Evolutionary conservation across 2,329 filamentous ascomycete species (phyloP).

Genomic region (Ceratocystis variospora): DNA sequence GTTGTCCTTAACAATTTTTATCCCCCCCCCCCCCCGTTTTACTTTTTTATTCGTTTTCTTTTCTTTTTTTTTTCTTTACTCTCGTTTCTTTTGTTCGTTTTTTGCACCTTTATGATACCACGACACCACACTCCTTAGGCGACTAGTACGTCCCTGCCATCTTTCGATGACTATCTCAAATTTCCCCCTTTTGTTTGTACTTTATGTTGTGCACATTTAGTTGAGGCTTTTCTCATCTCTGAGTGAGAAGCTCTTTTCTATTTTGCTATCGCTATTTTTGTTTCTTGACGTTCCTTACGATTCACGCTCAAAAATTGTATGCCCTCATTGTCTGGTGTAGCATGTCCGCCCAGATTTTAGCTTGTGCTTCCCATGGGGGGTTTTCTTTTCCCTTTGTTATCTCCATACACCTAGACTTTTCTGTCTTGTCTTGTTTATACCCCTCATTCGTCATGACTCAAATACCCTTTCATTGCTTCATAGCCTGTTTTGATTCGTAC

Average conservation of each 20-base stretch:
- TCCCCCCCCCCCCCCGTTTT: too few relatives aligned
- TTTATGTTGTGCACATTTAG: background rate
- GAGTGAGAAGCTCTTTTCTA: background rate
- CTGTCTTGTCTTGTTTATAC: constrained; percentile 1
- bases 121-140: constrained; percentile 3
- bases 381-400: background rate
- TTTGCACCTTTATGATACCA: background rate
- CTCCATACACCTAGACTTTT: background rate
- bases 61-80: background rate
- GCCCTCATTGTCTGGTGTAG: background rate
- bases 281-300: background rate
- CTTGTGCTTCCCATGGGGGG: background rate
- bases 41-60: too few relatives aligned
- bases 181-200: background rate
- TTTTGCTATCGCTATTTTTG: background rate
- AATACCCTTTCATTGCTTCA: background rate
- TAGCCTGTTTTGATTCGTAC: background rate
- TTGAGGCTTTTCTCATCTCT: background rate
- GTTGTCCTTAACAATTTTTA: too few relatives aligned
- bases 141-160: background rate
- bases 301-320: background rate
- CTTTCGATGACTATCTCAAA: background rate
- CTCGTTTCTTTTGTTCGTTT: background rate
- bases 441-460: background rate
- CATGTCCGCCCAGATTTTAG: background rate